Conservation (phyloP, 2,329 filamentous ascomycete species). For the Aspergillus sp. region DNA sequence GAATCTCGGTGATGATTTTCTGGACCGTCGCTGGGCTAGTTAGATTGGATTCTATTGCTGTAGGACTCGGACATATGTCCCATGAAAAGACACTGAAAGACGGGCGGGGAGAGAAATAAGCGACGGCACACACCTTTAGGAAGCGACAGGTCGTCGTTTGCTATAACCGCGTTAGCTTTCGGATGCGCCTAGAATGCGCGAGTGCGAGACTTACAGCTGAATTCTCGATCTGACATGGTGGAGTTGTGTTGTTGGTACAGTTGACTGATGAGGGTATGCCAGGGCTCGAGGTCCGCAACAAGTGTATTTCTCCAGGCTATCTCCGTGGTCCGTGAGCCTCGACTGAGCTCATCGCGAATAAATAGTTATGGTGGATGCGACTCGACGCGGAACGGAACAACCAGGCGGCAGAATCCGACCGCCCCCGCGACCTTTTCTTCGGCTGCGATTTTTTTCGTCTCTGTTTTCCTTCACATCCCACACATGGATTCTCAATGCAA, state of each 20-base stretch:
- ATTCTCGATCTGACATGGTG: constrained; percentile 57
- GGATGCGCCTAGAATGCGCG: constrained; percentile 12
- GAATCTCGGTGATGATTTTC: constrained; percentile 91
- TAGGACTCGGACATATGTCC: background rate
- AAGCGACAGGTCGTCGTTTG: constrained; percentile 60
- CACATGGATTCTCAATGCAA: constrained; percentile 9
- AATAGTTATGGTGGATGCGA: constrained; percentile 12
- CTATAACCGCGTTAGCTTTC: constrained; percentile 34
- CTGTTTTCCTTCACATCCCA: constrained; percentile 17
- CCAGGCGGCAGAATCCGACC: constrained; percentile 28
- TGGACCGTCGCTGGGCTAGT: constrained; percentile 61
- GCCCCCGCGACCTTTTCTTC: constrained; percentile 22
- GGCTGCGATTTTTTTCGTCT: constrained; percentile 24
- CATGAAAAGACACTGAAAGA: background rate
- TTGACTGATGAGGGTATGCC: background rate
- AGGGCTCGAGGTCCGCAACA: background rate
- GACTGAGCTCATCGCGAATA: constrained; percentile 8
- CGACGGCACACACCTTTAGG: constrained; percentile 51
- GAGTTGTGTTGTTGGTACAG: background rate
- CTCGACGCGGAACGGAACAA: constrained; percentile 20
- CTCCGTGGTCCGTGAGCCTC: background rate
- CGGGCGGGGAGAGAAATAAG: background rate
- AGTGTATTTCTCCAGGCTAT: background rate
- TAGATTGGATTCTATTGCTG: background rate
- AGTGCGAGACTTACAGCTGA: constrained; percentile 43